phyloP scores from a whole-genome alignment of 1,284 basidiomycete genomes.

The Mycena citricolor region DNA sequence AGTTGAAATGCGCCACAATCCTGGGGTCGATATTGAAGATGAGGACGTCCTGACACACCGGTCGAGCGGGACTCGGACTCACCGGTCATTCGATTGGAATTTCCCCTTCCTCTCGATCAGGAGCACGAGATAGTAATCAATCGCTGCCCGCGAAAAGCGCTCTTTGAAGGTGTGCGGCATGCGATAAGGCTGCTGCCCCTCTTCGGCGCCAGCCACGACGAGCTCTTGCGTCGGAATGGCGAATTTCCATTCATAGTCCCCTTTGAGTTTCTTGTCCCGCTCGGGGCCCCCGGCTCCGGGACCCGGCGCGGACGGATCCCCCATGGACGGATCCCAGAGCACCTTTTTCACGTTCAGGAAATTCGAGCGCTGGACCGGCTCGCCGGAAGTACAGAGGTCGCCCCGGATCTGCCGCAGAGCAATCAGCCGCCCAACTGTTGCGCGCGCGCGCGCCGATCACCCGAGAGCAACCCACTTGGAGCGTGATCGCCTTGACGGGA shows the following conservation, averaged over 20 bases:
- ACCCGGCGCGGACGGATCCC: conserved; percentile 8
- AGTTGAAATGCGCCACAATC: conserved; percentile 7
- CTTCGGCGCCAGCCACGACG: neutral
- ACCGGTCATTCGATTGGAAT: conserved; percentile 13
- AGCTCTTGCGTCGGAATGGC: conserved; percentile 8
- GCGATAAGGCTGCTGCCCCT: neutral
- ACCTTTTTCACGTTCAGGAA: conserved; percentile 5
- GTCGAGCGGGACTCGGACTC: too few species aligned
- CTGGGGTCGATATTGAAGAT: conserved; percentile 9
- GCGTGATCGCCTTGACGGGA: conserved; percentile 7
- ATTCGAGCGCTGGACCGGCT: conserved; percentile 1
- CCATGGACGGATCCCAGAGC: conserved; percentile 11
- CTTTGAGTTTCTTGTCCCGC: conserved; percentile 14
- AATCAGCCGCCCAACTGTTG: too few species aligned
- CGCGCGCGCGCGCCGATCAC: too few species aligned
- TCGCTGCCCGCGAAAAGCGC: neutral
- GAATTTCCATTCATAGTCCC: conserved; percentile 16
- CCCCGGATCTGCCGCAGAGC: conserved; percentile 16
- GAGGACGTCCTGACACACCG: too few species aligned
- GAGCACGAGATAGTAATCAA: conserved; percentile 12
- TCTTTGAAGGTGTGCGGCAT: conserved; percentile 16
- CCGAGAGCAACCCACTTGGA: too few species aligned
- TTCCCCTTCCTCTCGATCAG: conserved; percentile 13
- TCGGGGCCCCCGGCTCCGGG: neutral
- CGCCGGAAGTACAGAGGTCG: conserved; percentile 6